Evolutionary conservation across 169 alveolate species (phyloP).

Genomic region (Amoebophrya sp.): DNA sequence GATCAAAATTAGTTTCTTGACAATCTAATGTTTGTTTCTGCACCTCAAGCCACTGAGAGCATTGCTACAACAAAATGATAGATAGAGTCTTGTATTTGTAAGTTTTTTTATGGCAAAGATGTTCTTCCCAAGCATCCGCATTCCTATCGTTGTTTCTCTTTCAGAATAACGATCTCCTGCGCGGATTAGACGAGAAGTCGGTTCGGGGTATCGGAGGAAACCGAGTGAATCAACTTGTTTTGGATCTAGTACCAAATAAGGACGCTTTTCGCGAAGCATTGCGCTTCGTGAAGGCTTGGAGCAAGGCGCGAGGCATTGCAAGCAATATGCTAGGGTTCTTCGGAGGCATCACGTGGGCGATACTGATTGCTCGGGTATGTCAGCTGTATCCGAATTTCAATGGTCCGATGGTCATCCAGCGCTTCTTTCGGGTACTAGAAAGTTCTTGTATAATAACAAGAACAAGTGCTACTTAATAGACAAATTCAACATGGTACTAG

Average conservation of each 20-base stretch:
- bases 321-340: slow-evolving; percentile 90
- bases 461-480: too few species aligned
- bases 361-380: slow-evolving; percentile 91
- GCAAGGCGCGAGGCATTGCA: slow-evolving; percentile 88
- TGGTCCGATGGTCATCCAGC: slow-evolving; percentile 74
- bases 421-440: slow-evolving; percentile 82
- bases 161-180: slow-evolving; percentile 63
- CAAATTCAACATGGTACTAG: too few species aligned
- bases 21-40: too few species aligned
- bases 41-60: too few species aligned
- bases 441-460: too few species aligned
- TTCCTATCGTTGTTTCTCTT: too few species aligned
- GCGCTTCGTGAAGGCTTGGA: slow-evolving; percentile 92
- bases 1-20: too few species aligned
- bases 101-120: too few species aligned
- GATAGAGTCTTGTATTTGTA: too few species aligned
- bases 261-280: slow-evolving; percentile 83
- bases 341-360: slow-evolving; percentile 98
- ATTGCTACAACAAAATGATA: too few species aligned
- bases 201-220: slow-evolving; percentile 82
- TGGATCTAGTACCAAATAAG: slow-evolving; percentile 81
- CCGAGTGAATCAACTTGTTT: slow-evolving; percentile 85
- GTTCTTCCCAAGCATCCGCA: too few species aligned
- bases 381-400: slow-evolving; percentile 82
- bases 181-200: slow-evolving; percentile 71